Evolutionary conservation across 2,329 filamentous ascomycete species (phyloP), one percentile per base, ranked within the genome.

Genomic region (Madurella mycetomatis): DNA sequence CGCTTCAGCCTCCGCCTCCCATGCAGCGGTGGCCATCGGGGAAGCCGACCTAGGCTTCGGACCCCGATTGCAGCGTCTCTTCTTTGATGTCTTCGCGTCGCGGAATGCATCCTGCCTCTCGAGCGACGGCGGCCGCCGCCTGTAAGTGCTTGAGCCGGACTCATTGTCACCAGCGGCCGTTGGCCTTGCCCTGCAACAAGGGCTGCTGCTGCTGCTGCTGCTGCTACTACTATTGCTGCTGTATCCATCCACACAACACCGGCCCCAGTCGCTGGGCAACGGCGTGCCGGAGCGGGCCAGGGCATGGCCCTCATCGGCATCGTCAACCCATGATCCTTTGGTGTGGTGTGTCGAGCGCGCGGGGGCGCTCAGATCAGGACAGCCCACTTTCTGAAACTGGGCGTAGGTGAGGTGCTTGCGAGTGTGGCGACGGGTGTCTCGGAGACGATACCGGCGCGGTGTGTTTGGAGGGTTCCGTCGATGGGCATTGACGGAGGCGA

Each of bases 101-200:
- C 71, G 67, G 41, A 79, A 79, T 5, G 76, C 76, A 42, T 76
- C 74, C 60, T 78, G 71, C 9, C 76, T 67, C 57, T 76, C 75
- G 18, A 78, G 68, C 1, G 69, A 70, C 1, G 76, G 76, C 9
- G 65, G 66, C 9, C 72, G 68, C 25, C 70, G 49, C 30, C 44
- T 46, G 42, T 18, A 41, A 8, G 39, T 32, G 30, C 37, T 31
- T 16, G 17, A 25, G 25, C 25, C 25, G 7, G 25, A 25, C 25
- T 25, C 25, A 7, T 25, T 7, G 25, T 7, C 7, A 3, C 25
- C 3, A 7, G 25, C 25, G 25, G 25, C 7, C 25, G 25, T 25
- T 7, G 25, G 25, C 25, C 25, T 25, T 7, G 25, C 25, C 25
- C 7, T 7, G 25, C 25, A 7, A 7, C 25, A 25, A 25, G 25